Conservation (phyloP, 2,329 filamentous ascomycete species). For the Sarocladium oryzae region DNA sequence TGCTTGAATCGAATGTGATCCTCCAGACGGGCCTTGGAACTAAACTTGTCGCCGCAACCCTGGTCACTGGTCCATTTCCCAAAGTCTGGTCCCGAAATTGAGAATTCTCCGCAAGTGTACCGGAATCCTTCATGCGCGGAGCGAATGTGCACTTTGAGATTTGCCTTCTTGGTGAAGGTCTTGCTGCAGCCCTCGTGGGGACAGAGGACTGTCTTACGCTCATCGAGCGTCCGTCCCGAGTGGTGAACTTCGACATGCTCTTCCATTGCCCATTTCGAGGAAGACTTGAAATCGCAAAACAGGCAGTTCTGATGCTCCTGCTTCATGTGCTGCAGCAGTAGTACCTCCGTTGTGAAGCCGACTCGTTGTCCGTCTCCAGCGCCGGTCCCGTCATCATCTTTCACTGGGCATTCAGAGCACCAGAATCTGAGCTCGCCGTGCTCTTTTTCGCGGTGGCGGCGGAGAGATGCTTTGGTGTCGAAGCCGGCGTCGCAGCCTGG, state of each 20-base stretch:
- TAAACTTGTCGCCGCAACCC: conserved; percentile 70
- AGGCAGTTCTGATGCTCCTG: conserved; percentile 68
- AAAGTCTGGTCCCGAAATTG: conserved; percentile 52
- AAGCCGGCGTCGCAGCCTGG: conserved; percentile 56
- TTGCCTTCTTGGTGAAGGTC: conserved; percentile 76
- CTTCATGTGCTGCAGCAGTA: conserved; percentile 68
- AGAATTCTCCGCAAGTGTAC: conserved; percentile 71
- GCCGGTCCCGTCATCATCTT: conserved; percentile 25
- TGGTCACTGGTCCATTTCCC: conserved; percentile 56
- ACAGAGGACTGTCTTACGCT: conserved; percentile 62
- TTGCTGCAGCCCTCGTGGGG: conserved; percentile 62
- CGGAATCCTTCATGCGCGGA: conserved; percentile 69
- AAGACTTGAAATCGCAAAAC: conserved; percentile 65
- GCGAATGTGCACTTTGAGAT: conserved; percentile 72
- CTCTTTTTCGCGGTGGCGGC: conserved; percentile 61
- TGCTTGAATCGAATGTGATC: conserved; percentile 82
- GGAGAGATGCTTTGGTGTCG: conserved; percentile 64
- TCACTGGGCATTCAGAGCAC: conserved; percentile 63
- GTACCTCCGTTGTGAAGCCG: conserved; percentile 64
- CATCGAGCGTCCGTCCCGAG: conserved; percentile 52
- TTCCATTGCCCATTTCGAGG: conserved; percentile 60
- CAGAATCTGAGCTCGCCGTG: conserved; percentile 68
- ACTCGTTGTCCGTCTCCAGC: conserved; percentile 31
- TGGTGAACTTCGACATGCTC: conserved; percentile 76
- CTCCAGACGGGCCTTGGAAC: conserved; percentile 71